Conservation (phyloP, 768 basidiomycete species). For the Tylopilus felleus region DNA sequence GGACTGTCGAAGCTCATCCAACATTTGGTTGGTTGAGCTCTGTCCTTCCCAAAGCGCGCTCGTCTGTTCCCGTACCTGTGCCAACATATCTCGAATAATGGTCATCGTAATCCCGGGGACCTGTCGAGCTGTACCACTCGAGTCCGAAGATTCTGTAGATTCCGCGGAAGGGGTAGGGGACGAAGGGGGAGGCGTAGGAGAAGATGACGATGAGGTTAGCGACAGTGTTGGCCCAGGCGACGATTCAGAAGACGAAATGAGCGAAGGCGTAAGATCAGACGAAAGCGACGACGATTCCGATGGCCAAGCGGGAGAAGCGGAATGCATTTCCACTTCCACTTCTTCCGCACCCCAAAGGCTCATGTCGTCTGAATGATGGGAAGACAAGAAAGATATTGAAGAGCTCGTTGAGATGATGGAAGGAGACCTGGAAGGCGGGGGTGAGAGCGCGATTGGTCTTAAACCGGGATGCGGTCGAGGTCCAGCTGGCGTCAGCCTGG, state of each 20-base stretch:
- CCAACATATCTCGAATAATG: conserved; percentile 51
- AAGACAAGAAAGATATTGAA: conserved; percentile 45
- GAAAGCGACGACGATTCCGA: conserved; percentile 31
- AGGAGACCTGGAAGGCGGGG: conserved; percentile 40
- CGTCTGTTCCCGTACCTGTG: conserved; percentile 56
- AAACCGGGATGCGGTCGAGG: conserved; percentile 24
- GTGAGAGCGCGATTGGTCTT: conserved; percentile 38
- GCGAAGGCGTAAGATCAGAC: conserved; percentile 30
- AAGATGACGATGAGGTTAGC: conserved; percentile 34
- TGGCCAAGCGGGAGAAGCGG: conserved; percentile 38
- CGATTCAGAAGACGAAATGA: conserved; percentile 31
- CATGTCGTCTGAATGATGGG: conserved; percentile 74
- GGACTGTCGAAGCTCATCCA: conserved; percentile 58
- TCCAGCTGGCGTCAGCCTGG: conserved; percentile 25
- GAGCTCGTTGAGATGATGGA: conserved; percentile 39
- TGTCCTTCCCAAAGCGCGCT: conserved; percentile 63
- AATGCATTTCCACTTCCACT: conserved; percentile 15
- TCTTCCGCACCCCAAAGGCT: conserved; percentile 41
- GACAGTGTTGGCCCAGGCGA: conserved; percentile 40
- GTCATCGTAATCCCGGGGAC: conserved; percentile 35
- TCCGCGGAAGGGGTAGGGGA: conserved; percentile 37
- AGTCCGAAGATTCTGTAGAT: conserved; percentile 28
- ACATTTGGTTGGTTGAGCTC: conserved; percentile 49
- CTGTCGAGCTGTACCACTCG: conserved; percentile 36
- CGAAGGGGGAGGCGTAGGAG: conserved; percentile 34